Percentiles rank a stretch among this genome's conserved stretches.
phyloP scores from a whole-genome alignment of 768 basidiomycete genomes.

The Atractiella rhizophila region DNA sequence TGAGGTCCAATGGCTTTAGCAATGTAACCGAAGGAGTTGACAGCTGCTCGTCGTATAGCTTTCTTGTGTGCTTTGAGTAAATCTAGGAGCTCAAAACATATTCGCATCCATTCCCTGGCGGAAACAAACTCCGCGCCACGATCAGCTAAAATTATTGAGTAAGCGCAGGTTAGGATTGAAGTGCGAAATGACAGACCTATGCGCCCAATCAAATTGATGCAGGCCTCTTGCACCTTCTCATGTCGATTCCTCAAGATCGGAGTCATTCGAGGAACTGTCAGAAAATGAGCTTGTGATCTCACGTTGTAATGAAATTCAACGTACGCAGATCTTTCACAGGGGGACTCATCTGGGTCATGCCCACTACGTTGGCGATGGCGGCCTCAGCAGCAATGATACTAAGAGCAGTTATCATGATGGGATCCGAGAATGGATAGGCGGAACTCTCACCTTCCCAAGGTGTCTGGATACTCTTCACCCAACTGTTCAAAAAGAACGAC shows the following conservation, averaged over 20 bases:
- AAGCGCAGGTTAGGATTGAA: background rate
- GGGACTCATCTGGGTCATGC: constrained; percentile 99
- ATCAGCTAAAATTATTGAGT: constrained; percentile 46
- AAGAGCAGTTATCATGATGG: background rate
- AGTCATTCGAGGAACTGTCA: constrained; percentile 86
- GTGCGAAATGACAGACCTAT: constrained; percentile 31
- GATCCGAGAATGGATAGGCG: background rate
- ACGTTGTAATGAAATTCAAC: constrained; percentile 21
- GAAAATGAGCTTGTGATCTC: constrained; percentile 13
- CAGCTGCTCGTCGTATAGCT: constrained; percentile 90
- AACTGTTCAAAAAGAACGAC: constrained; percentile 93
- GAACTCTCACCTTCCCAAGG: constrained; percentile 39
- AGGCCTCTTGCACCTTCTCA: constrained; percentile 97
- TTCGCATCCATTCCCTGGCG: constrained; percentile 99
- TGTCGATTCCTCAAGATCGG: constrained; percentile 98
- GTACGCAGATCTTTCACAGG: constrained; percentile 93
- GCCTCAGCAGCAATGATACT: constrained; percentile 98
- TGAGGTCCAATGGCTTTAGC: constrained; percentile 98
- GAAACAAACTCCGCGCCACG: constrained; percentile 97
- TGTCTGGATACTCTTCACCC: constrained; percentile 98
- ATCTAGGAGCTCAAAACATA: constrained; percentile 92
- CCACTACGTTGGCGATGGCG: constrained; percentile 96
- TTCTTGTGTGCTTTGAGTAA: constrained; percentile 97
- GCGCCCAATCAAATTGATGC: constrained; percentile 97
- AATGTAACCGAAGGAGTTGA: constrained; percentile 98